These are phyloP conservation scores for Plantago major DNA, from an alignment of 257 asterid species.

Conservation along the genomic window DNA sequence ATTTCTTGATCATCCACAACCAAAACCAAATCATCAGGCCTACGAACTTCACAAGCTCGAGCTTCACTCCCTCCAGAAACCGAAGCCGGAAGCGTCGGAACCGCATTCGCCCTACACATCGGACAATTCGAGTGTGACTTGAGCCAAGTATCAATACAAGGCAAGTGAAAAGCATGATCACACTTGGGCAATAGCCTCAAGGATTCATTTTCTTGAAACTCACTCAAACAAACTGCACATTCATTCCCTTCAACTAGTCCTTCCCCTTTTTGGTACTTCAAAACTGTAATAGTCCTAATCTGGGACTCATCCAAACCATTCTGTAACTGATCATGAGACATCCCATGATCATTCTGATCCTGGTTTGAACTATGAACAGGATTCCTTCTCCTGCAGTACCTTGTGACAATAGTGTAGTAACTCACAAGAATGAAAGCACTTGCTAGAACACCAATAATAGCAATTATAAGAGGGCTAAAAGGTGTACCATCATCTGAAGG, in stretches of 20 bases:
- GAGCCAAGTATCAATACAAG: conserved; percentile 81
- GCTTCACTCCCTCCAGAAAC: conserved; percentile 17
- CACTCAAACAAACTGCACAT: conserved; percentile 75
- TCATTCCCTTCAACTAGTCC: conserved; percentile 70
- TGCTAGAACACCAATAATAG: conserved; percentile 59
- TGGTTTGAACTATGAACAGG: conserved; percentile 5
- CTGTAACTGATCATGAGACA: conserved; percentile 39
- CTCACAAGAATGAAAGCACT: conserved; percentile 58
- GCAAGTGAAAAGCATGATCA: conserved; percentile 81
- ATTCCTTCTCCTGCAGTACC: conserved; percentile 49
- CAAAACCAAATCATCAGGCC: conserved; percentile 41
- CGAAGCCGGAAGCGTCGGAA: conserved; percentile 18
- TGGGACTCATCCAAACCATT: conserved; percentile 56
- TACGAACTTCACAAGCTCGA: conserved; percentile 35
- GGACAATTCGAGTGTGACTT: conserved; percentile 78
- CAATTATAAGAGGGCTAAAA: conserved; percentile 61
- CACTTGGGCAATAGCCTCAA: conserved; percentile 77
- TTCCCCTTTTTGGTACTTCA: conserved; percentile 55
- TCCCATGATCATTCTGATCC: conserved; percentile 28
- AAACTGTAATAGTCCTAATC: conserved; percentile 58
- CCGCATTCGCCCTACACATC: conserved; percentile 57
- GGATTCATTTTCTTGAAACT: conserved; percentile 63
- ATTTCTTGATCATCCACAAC: conserved; percentile 48
- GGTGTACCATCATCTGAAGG: conserved; percentile 37
- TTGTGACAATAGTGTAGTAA: conserved; percentile 63